These are phyloP conservation scores for Aspergillus sp. DNA, from an alignment of 2,329 filamentous ascomycete genomes.

Conservation along the genomic window DNA sequence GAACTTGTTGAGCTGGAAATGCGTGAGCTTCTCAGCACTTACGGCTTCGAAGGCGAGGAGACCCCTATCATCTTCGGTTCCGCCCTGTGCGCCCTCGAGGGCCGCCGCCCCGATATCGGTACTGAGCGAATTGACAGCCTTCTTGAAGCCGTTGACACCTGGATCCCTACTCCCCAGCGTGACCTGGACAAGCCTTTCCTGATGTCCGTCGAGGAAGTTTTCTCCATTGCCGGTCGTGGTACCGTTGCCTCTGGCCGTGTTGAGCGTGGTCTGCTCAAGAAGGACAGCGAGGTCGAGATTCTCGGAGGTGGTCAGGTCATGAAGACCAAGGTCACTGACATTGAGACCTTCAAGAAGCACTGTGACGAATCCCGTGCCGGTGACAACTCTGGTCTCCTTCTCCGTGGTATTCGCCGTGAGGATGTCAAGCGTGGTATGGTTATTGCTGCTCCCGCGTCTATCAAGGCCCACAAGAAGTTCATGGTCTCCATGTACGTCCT, in stretches of 20 bases:
- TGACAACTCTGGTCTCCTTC: constrained; percentile 95
- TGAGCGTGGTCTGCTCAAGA: constrained; percentile 92
- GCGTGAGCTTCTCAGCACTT: constrained; percentile 89
- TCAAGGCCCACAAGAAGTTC: constrained; percentile 89
- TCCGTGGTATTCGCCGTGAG: constrained; percentile 94
- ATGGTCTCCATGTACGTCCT: constrained; percentile 95
- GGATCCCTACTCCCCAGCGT: constrained; percentile 94
- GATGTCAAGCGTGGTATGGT: constrained; percentile 96
- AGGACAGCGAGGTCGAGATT: constrained; percentile 90
- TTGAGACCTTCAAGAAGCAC: constrained; percentile 99
- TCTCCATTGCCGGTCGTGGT: constrained; percentile 88
- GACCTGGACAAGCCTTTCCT: constrained; percentile 98
- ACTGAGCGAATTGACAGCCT: constrained; percentile 86
- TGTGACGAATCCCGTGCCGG: constrained; percentile 94
- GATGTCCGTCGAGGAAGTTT: constrained; percentile 95
- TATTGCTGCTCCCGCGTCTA: constrained; percentile 75
- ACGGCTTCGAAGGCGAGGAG: constrained; percentile 97
- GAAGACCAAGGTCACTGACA: constrained; percentile 99
- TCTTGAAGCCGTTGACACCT: constrained; percentile 82
- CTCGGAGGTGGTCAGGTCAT: constrained; percentile 81
- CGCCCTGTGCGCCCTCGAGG: constrained; percentile 89
- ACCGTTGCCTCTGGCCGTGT: constrained; percentile 97
- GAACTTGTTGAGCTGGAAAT: constrained; percentile 99
- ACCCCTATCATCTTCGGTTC: constrained; percentile 97
- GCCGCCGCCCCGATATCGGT: constrained; percentile 83